Conservation (phyloP, 2,329 filamentous ascomycete species). For the Fusarium acutatum region DNA sequence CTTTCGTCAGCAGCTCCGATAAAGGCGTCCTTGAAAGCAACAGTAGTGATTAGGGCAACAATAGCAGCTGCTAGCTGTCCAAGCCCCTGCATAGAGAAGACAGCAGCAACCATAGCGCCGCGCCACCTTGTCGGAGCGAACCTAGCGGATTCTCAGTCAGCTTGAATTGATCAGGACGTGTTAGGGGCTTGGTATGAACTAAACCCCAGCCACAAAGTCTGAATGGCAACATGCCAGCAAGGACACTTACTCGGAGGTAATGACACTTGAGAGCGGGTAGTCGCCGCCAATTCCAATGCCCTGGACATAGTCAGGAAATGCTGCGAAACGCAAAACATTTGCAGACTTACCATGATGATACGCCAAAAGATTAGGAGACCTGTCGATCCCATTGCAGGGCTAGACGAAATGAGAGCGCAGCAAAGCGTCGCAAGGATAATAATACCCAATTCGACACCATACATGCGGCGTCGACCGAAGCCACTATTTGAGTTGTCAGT, state of each 20-base stretch:
- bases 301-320: slow-evolving; percentile 39
- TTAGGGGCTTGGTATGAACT: background rate
- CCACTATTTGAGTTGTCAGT: slow-evolving; percentile 48
- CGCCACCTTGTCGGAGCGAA: slow-evolving; percentile 85
- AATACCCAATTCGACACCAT: slow-evolving; percentile 78
- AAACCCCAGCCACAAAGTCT: slow-evolving; percentile 22
- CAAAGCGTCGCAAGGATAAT: slow-evolving; percentile 76
- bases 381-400: slow-evolving; percentile 66
- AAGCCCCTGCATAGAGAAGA: slow-evolving; percentile 86
- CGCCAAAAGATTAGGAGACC: slow-evolving; percentile 78
- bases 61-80: slow-evolving; percentile 79
- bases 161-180: background rate
- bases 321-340: background rate
- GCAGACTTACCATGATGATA: slow-evolving; percentile 68
- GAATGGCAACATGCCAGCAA: background rate
- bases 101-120: slow-evolving; percentile 83
- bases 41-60: slow-evolving; percentile 73
- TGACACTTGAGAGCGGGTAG: slow-evolving; percentile 79
- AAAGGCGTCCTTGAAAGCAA: slow-evolving; percentile 67
- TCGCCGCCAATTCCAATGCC: slow-evolving; percentile 83
- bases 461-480: slow-evolving; percentile 82
- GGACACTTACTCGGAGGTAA: slow-evolving; percentile 72
- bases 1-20: slow-evolving; percentile 50
- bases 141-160: slow-evolving; percentile 48
- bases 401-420: slow-evolving; percentile 70